These are phyloP conservation scores for Talaromyces proteolyticus DNA, from an alignment of 495 filamentous ascomycete species.

Conservation along the genomic window DNA sequence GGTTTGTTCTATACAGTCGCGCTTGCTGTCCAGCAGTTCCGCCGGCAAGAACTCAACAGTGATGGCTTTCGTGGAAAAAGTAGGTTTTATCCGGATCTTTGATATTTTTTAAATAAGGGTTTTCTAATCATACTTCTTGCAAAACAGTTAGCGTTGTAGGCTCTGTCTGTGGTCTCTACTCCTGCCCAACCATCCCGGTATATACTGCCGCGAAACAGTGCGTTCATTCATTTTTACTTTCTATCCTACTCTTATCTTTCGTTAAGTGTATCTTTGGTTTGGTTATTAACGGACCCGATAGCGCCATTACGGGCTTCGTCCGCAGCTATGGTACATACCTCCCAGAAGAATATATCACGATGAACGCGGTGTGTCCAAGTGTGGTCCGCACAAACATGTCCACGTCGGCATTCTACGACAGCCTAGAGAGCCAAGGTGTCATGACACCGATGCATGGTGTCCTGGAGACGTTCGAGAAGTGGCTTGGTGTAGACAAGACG, in stretches of 20 bases:
- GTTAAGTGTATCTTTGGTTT: no score
- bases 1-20: not conserved
- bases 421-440: not conserved
- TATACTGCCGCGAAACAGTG: slow-evolving; percentile 16
- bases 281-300: no score
- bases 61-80: not conserved
- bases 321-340: slow-evolving; percentile 3
- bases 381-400: not conserved
- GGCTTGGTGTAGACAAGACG: not conserved
- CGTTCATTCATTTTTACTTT: no score
- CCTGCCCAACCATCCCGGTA: slow-evolving; percentile 1
- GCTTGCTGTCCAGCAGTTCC: not conserved
- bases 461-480: not conserved
- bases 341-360: not conserved
- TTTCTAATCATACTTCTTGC: not conserved
- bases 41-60: not conserved
- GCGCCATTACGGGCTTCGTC: slow-evolving; percentile 14
- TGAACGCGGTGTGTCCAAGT: not conserved
- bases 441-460: not conserved
- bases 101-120: not conserved
- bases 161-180: not conserved
- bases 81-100: not conserved
- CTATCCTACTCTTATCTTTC: no score
- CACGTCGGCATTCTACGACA: not conserved
- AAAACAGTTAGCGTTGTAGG: not conserved